Base-by-base conservation (phyloP, 2,329 filamentous ascomycete species). In the Leptographium procerum region DNA sequence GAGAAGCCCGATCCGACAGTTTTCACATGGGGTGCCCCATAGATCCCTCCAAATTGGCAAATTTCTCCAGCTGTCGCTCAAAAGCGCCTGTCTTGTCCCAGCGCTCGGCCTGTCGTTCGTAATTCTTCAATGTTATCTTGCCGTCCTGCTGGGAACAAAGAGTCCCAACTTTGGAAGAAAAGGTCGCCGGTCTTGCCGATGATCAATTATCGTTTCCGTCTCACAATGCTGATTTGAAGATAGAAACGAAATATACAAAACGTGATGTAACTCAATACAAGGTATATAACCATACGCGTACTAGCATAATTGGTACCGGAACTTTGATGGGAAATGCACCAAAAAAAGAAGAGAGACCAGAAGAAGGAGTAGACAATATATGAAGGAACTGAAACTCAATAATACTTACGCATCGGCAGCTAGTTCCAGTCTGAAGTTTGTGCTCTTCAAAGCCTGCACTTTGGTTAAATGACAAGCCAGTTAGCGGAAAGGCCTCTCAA, bases 331-430 rank as follows among this genome's bases (percentile, higher is more conserved):
- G 22, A 40, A 3, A 45, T n/a, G 16, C 14, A 26, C 45, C 34
- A 53, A 50, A 14, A 50, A 50, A 52, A 22, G 47, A 31, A 28
- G 45, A 62, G 19, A 57, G 36, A 60, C 66, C 61, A 33, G 1
- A 29, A 16, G 26, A 47, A 65, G 59, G 59, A 56, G 53, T 36
- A 56, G 52, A 62, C 55, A 19, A 60, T 55, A 14, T 47, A 52
- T 36, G 55, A 65, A 64, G 58, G 31, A 45, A 61, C 63, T 48
- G 58, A 64, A 54, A 55, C 26, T 16, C n/a, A 33, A 26, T 16
- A 82, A 26, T 16, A 82, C 81, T 81, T 73, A 83, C 81, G 75
- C 69, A 71, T 83, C 78, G 54, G 81, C 70, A 45, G 80, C 80
- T 59, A 78, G 72, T 59, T 82, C 76, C 8, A 82, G 66, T 65